Conservation (phyloP, 192 early-diverging fungal species). For the Umbelopsis isabellina region DNA sequence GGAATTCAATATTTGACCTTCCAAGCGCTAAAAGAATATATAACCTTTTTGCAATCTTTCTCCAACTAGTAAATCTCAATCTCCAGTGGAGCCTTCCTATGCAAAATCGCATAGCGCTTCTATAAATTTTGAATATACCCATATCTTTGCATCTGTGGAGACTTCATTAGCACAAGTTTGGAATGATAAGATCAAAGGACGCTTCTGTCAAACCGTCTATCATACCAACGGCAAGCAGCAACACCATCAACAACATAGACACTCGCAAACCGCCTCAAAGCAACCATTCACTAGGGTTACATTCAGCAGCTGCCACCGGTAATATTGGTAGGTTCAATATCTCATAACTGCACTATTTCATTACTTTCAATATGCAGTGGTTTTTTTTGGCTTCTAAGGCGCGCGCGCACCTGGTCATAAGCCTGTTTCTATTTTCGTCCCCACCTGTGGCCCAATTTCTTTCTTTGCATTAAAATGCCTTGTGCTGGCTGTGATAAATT, state of each 20-base stretch:
- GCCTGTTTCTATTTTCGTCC: constrained; percentile 12
- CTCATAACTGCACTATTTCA: background rate
- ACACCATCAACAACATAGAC: background rate
- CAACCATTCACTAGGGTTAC: constrained; percentile 41
- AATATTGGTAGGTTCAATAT: constrained; percentile 47
- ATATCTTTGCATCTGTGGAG: too few species aligned
- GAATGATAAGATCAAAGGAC: constrained; percentile 17
- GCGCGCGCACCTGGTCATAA: constrained; percentile 1
- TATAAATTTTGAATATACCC: too few species aligned
- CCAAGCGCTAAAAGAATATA: too few species aligned
- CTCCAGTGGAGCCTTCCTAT: too few species aligned
- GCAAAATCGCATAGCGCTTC: too few species aligned
- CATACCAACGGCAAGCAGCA: background rate
- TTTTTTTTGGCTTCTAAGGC: background rate
- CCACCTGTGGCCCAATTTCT: too few species aligned
- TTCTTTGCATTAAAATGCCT: background rate
- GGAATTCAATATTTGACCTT: too few species aligned
- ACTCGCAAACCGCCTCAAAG: constrained; percentile 13
- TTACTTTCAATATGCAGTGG: background rate
- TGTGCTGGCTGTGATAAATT: constrained; percentile 19
- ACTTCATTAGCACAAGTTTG: background rate
- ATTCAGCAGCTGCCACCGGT: constrained; percentile 56
- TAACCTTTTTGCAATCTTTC: too few species aligned
- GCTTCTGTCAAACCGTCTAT: background rate
- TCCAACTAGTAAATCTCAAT: too few species aligned